Percentiles rank a stretch among this genome's conserved stretches.
phyloP scores from a whole-genome alignment of 768 basidiomycete genomes.

The Hebeloma cylindrosporum region DNA sequence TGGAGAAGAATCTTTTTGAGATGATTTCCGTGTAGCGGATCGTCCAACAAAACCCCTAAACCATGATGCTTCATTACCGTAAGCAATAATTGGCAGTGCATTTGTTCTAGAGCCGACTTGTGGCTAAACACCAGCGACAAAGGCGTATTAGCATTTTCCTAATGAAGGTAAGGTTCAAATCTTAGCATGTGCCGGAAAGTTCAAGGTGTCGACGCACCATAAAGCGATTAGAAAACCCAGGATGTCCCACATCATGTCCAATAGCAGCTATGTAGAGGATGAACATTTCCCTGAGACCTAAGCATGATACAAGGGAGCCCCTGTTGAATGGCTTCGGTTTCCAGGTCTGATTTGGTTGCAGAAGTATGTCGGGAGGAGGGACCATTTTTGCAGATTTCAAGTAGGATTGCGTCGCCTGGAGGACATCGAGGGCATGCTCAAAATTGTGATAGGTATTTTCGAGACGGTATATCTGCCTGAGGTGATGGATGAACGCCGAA shows the following conservation, averaged over 20 bases:
- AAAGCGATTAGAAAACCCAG: constrained; percentile 90
- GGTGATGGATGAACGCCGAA: constrained; percentile 75
- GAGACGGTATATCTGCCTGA: constrained; percentile 88
- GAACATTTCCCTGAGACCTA: constrained; percentile 74
- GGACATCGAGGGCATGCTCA: constrained; percentile 93
- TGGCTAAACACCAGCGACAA: constrained; percentile 87
- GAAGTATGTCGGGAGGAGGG: constrained; percentile 71
- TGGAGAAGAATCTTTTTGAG: constrained; percentile 78
- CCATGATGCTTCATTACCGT: constrained; percentile 81
- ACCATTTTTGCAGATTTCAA: constrained; percentile 77
- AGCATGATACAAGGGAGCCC: constrained; percentile 40
- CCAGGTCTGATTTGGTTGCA: constrained; percentile 48
- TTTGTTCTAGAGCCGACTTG: constrained; percentile 86
- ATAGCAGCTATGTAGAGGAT: constrained; percentile 88
- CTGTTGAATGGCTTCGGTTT: constrained; percentile 36
- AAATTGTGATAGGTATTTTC: constrained; percentile 98
- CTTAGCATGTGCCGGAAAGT: background rate
- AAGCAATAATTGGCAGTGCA: constrained; percentile 84
- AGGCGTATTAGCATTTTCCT: constrained; percentile 95
- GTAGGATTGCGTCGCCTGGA: constrained; percentile 90
- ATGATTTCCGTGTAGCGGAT: constrained; percentile 40
- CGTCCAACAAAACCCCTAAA: constrained; percentile 65
- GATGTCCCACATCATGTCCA: constrained; percentile 97
- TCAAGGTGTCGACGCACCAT: constrained; percentile 62
- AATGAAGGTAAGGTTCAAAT: constrained; percentile 5